These are phyloP conservation scores for Basipetospora sp. DNA, from an alignment of 2,329 filamentous ascomycete genomes.

Conservation along the genomic window DNA sequence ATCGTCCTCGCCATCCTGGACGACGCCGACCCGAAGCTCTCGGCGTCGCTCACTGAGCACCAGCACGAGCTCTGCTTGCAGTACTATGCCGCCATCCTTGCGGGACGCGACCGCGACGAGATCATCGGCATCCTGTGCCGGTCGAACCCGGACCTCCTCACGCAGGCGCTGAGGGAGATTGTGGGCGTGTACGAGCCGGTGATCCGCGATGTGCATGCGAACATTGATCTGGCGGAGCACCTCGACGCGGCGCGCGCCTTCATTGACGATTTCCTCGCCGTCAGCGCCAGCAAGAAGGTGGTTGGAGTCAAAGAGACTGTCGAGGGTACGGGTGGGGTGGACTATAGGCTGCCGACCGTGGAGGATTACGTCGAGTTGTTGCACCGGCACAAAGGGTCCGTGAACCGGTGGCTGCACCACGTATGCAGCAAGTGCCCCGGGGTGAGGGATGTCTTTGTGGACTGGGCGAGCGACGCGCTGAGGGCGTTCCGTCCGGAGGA, in stretches of 20 bases:
- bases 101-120: slow-evolving; percentile 57
- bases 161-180: slow-evolving; percentile 47
- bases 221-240: slow-evolving; percentile 55
- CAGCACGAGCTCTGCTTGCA: slow-evolving; percentile 53
- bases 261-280: slow-evolving; percentile 54
- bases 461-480: slow-evolving; percentile 44
- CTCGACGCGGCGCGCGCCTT: slow-evolving; percentile 54
- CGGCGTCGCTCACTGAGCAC: slow-evolving; percentile 32
- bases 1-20: slow-evolving; percentile 55
- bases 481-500: slow-evolving; percentile 34
- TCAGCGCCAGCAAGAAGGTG: slow-evolving; percentile 28
- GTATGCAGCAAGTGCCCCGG: slow-evolving; percentile 53
- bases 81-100: slow-evolving; percentile 57
- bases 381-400: slow-evolving; percentile 44
- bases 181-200: slow-evolving; percentile 60
- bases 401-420: slow-evolving; percentile 59
- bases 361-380: slow-evolving; percentile 58
- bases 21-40: slow-evolving; percentile 24
- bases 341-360: slow-evolving; percentile 37
- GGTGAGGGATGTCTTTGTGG: slow-evolving; percentile 43
- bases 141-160: slow-evolving; percentile 57
- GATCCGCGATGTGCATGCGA: slow-evolving; percentile 56
- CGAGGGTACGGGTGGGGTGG: not conserved
- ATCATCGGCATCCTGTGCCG: slow-evolving; percentile 54
- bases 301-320: slow-evolving; percentile 4